phyloP scores from a whole-genome alignment of 2,329 filamentous ascomycete species.

The Metarhizium brunneum region DNA sequence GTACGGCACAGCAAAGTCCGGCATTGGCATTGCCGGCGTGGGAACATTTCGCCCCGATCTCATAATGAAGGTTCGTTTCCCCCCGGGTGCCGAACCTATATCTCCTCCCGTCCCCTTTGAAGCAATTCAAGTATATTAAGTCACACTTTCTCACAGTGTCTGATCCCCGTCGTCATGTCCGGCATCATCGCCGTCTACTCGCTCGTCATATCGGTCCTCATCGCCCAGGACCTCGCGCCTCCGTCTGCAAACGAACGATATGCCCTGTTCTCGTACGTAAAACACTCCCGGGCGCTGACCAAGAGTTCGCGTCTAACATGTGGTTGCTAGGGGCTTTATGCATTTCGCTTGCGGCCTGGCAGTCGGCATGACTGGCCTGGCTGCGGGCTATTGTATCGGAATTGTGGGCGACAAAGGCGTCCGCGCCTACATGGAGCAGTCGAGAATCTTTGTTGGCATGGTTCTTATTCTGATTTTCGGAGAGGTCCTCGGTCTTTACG shows the following conservation, averaged over 20 bases:
- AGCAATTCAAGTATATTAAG: background rate
- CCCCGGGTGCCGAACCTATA: background rate
- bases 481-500: slow-evolving; percentile 93
- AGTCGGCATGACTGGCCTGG: slow-evolving; percentile 85
- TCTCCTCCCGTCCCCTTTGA: no score
- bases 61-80: slow-evolving; percentile 69
- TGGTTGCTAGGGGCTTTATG: slow-evolving; percentile 66
- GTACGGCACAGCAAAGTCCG: slow-evolving; percentile 81
- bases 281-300: background rate
- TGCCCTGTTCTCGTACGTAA: slow-evolving; percentile 69
- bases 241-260: slow-evolving; percentile 54
- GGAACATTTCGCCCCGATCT: slow-evolving; percentile 78
- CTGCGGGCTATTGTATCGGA: slow-evolving; percentile 93
- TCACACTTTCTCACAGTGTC: slow-evolving; percentile 41
- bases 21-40: slow-evolving; percentile 78
- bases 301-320: slow-evolving; percentile 9
- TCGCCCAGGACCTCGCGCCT: slow-evolving; percentile 78
- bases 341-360: slow-evolving; percentile 85
- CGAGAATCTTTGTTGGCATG: slow-evolving; percentile 95
- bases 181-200: slow-evolving; percentile 98
- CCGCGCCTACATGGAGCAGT: slow-evolving; percentile 92
- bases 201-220: slow-evolving; percentile 92
- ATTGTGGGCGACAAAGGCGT: slow-evolving; percentile 92
- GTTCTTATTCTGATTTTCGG: slow-evolving; percentile 97
- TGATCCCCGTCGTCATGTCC: slow-evolving; percentile 93